Base-by-base conservation (phyloP, 495 filamentous ascomycete genomes). In the Talaromyces stipitatus region DNA sequence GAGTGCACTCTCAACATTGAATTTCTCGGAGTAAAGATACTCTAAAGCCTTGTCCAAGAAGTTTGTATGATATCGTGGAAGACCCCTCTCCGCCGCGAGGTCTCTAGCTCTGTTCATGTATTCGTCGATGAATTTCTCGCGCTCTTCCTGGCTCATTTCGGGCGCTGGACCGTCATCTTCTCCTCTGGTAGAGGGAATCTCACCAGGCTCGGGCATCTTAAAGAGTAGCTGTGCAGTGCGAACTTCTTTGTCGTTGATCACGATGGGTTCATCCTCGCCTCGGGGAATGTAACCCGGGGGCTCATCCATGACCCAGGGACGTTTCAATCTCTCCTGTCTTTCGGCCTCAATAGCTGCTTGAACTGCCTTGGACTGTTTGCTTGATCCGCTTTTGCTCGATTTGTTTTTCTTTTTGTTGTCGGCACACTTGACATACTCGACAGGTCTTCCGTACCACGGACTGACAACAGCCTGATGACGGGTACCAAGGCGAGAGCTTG, bases 281-380 rank as follows among this genome's bases (percentile, higher is more conserved):
- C 94, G 84, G 29, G 76, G 78, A 14, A 96, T 76, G 64, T 92
- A 99, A 20, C 95, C 94, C 6, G 78, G 66, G 0, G 94, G 94
- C 67, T 92, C 90, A 63, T 98, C 95, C 77, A 90, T 84, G 20
- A 97, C 81, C 89, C 90, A 97, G 3, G 95, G 94, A 26, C 91
- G 86, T 51, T 84, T 87, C 59, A 92, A 90, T 60, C 81, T 82
- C 55, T 85, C 83, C 23, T 80, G 75, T 56, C 87, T 91, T 54
- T 94, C 90, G 4, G 85, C 86, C 69, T 96, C 92, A 14, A 89
- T 63, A 4, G 86, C 87, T 50, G 91, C 88, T 48, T 86, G 72
- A 7, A 85, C 80, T 56, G 95, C 91, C 64, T 92, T 95, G 18
- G 85, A 83, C 43, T 85, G 71, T 62, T 91, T 92, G 26, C 78